Percentiles rank a stretch among this genome's conserved stretches.
Evolutionary conservation across 2,329 filamentous ascomycete genomes (phyloP).

Genomic region (Hysterium pulicare): DNA sequence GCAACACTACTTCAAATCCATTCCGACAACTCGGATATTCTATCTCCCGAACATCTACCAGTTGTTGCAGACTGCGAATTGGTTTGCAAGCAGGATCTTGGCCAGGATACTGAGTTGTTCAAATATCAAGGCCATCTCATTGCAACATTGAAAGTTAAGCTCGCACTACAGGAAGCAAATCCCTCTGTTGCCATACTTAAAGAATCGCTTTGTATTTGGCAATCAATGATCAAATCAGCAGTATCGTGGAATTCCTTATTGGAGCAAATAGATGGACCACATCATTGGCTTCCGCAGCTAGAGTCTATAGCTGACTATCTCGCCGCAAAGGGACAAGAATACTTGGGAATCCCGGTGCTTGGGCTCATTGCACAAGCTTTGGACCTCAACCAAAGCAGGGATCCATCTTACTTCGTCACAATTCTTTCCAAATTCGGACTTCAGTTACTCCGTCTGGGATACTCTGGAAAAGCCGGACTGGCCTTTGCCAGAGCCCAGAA

Average conservation of each 20-base stretch:
- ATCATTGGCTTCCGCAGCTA: conserved; percentile 50
- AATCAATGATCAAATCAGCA: conserved; percentile 31
- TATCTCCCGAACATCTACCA: conserved; percentile 29
- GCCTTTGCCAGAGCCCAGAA: conserved; percentile 58
- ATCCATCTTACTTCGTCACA: conserved; percentile 39
- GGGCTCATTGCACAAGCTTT: conserved; percentile 47
- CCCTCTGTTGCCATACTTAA: conserved; percentile 24
- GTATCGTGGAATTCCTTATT: conserved; percentile 39
- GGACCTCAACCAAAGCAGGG: conserved; percentile 42
- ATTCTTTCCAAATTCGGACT: conserved; percentile 48
- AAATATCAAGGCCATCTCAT: conserved; percentile 34
- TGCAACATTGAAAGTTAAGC: conserved; percentile 38
- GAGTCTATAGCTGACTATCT: conserved; percentile 55
- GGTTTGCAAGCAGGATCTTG: conserved; percentile 7
- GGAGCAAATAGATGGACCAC: conserved; percentile 48
- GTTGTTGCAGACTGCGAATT: conserved; percentile 4
- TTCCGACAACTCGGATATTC: conserved; percentile 59
- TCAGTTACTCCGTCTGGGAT: conserved; percentile 59
- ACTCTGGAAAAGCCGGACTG: conserved; percentile 56
- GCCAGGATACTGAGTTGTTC: conserved; percentile 31
- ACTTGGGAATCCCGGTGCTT: conserved; percentile 48
- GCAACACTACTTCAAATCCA: conserved; percentile 36
- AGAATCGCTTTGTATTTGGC: conserved; percentile 36
- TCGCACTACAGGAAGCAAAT: conserved; percentile 38
- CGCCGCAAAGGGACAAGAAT: conserved; percentile 55